Base-by-base conservation (phyloP, 106 monocot genomes). In the Xerophyta viscosa region DNA sequence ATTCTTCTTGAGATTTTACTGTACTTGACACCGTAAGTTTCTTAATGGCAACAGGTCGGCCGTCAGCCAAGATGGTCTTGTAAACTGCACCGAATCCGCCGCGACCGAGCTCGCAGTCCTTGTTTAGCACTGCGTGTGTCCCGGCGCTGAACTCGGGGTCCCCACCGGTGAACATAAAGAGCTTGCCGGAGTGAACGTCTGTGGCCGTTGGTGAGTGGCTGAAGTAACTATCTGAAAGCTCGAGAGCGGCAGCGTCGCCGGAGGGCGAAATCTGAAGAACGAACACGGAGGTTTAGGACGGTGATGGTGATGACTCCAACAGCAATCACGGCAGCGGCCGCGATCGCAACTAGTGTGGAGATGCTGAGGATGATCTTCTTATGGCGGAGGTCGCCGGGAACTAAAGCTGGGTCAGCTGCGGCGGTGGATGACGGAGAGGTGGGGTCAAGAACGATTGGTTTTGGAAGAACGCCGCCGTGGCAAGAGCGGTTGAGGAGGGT, bases 41-140 rank as follows among this genome's bases (percentile, higher is more conserved):
- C 55, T 85, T 91, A 50, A 91, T 91, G 0, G 91, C 91, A 21
- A 91, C 81, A 0, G 84, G 74, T 5, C 75, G 58, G 12, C 91
- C 91, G 42, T 91, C 85, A 31, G 49, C 49, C 42, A 91, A 71
- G 20, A 53, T 20, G 1, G 91, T 78, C 65, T 72, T 81, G 66
- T 91, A 91, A 17, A 91, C 91, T 0, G 86, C 53, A 11, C 91
- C 91, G 24, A 91, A 91, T 0, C 91, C 91, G 7, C 91, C 91
- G 33, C 91, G 85, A 18, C 91, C 91, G 3, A 91, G 78, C 29
- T 91, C 91, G 29, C 91, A 86, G 48, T 91, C 78, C 70, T 91
- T 91, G 75, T 82, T 82, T 11, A 85, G 78, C 23, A 86, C 57
- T 10, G 91, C 86, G 53, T 82, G 91, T 1, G 85, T 52, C 6